Conservation (phyloP, 768 basidiomycete genomes). For the Mycena rosella region DNA sequence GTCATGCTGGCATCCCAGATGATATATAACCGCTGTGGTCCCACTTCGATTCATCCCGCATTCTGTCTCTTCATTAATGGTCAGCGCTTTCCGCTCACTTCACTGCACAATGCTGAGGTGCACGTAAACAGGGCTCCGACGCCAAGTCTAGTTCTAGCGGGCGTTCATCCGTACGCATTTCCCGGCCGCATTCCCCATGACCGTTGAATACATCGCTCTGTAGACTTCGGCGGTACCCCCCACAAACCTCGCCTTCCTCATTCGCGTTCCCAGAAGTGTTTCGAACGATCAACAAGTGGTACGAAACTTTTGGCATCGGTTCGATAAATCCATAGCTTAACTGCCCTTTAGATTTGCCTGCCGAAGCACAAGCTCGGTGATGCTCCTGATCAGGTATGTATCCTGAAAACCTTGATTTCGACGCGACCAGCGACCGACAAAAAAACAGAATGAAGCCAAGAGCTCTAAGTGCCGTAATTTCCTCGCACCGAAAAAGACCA, state of each 20-base stretch:
- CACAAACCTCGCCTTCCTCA: constrained; percentile 11
- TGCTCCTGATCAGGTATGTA: not conserved
- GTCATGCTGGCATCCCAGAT: constrained; percentile 14
- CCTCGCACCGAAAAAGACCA: constrained; percentile 1
- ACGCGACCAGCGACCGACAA: too few relatives aligned
- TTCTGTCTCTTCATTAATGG: constrained; percentile 1
- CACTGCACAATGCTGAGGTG: not conserved
- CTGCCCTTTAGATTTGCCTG: not conserved
- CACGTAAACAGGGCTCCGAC: not conserved
- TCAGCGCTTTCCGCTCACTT: not conserved
- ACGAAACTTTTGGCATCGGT: too few relatives aligned
- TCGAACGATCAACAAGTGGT: constrained; percentile 11
- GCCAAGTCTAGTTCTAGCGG: not conserved
- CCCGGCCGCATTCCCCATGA: not conserved
- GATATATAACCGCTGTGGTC: constrained; percentile 9
- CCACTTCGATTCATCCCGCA: not conserved
- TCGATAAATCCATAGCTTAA: not conserved
- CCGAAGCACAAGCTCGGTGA: not conserved
- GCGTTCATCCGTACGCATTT: constrained; percentile 1
- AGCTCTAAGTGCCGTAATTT: constrained; percentile 10
- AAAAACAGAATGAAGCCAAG: too few relatives aligned
- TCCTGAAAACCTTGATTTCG: not conserved
- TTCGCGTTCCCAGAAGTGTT: constrained; percentile 9
- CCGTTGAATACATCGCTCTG: not conserved
- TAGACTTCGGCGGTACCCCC: not conserved